Evolutionary conservation across 176 grass and related monocot species (phyloP).

Genomic region (Poa pratensis): DNA sequence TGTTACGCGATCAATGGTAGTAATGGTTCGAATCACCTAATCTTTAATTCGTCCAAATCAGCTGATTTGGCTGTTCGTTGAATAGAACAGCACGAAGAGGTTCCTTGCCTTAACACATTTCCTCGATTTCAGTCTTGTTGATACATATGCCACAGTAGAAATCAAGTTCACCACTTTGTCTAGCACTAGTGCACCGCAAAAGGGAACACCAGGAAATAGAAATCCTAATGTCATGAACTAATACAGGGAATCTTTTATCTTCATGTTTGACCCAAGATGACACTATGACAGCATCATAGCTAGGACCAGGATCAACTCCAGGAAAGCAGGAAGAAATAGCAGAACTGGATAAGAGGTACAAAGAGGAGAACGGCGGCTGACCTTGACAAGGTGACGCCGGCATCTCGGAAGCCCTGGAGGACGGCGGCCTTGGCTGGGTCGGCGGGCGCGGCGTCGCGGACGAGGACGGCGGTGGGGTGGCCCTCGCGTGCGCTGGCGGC

Average conservation of each 20-base stretch:
- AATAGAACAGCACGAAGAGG: background rate
- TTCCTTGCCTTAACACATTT: background rate
- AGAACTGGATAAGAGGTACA: background rate
- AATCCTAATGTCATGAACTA: background rate
- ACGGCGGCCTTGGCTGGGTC: conserved; percentile 50
- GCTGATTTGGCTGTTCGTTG: background rate
- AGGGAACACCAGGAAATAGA: background rate
- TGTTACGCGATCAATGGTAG: background rate
- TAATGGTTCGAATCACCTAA: background rate
- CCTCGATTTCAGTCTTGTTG: background rate
- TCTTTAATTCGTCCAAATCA: background rate
- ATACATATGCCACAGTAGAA: background rate
- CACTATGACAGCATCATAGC: background rate
- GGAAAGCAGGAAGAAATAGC: background rate
- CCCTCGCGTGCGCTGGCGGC: conserved; percentile 53
- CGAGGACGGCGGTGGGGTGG: conserved; percentile 57
- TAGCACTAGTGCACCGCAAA: background rate
- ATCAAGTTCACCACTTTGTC: background rate
- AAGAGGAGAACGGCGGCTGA: background rate
- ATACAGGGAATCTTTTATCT: background rate
- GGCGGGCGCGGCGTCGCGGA: conserved; percentile 43
- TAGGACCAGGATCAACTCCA: background rate
- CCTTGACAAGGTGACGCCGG: conserved; percentile 60
- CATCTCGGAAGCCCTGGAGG: conserved; percentile 55
- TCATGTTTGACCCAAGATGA: background rate